phyloP scores from a whole-genome alignment of 2,329 filamentous ascomycete species.

The Cordyceps farinosa region DNA sequence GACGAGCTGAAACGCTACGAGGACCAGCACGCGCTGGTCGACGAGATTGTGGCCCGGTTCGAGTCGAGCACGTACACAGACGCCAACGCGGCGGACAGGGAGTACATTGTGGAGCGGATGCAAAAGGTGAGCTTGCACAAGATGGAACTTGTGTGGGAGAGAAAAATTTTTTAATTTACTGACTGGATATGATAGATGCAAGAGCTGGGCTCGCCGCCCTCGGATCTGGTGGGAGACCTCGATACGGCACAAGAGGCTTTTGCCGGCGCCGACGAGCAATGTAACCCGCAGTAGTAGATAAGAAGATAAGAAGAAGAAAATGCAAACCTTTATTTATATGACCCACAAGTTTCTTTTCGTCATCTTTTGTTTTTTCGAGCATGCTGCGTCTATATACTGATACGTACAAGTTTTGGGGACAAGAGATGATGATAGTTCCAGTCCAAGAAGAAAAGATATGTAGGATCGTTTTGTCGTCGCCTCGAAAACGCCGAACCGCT shows the following conservation, averaged over 20 bases:
- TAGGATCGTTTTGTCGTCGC: background rate
- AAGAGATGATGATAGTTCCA: background rate
- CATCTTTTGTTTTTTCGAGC: background rate
- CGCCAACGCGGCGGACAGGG: constrained; percentile 73
- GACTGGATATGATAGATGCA: constrained; percentile 70
- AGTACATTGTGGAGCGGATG: constrained; percentile 96
- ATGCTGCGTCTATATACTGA: constrained; percentile 28
- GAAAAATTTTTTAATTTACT: background rate
- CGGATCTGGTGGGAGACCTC: constrained; percentile 89
- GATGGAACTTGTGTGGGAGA: background rate
- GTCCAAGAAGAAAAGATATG: background rate
- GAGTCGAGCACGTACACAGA: constrained; percentile 80
- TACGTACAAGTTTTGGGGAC: constrained; percentile 17
- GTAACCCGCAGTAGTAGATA: constrained; percentile 54
- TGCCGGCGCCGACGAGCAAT: constrained; percentile 58
- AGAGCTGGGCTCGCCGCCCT: constrained; percentile 83
- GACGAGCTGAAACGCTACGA: constrained; percentile 78
- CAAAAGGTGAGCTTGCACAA: constrained; percentile 68
- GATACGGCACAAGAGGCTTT: constrained; percentile 73
- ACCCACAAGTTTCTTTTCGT: background rate
- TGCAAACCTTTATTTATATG: background rate
- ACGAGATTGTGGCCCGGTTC: constrained; percentile 85
- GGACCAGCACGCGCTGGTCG: constrained; percentile 74
- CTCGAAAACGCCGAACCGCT: background rate
- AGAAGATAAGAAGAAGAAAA: background rate